These are phyloP conservation scores for Taxillus chinensis DNA, from an alignment of 164 flowering plant genomes.

Conservation along the genomic window DNA sequence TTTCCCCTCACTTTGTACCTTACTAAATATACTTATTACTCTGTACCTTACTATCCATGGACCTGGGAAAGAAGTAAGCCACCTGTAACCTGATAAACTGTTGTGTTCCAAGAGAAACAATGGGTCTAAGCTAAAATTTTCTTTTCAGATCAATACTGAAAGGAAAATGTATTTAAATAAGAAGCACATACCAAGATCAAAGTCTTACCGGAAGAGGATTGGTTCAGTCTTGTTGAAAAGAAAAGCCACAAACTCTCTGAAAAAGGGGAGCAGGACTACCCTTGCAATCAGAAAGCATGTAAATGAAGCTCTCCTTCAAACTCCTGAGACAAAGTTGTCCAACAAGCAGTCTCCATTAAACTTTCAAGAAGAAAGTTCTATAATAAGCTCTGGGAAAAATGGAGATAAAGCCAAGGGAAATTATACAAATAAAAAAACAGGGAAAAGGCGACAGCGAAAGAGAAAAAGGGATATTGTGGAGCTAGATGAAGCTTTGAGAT, in stretches of 20 bases:
- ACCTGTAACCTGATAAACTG: slow-evolving; percentile 16
- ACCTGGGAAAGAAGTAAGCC: slow-evolving; percentile 11
- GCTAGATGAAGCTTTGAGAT: slow-evolving; percentile 67
- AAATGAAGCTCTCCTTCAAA: slow-evolving; percentile 13
- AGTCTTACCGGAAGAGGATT: slow-evolving; percentile 19
- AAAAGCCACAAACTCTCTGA: slow-evolving; percentile 12
- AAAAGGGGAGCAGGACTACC: slow-evolving; percentile 15
- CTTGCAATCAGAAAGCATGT: slow-evolving; percentile 11
- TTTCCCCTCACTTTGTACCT: not conserved
- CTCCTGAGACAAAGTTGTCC: slow-evolving; percentile 14
- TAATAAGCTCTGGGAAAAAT: slow-evolving; percentile 12
- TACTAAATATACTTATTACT: not conserved
- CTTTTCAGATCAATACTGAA: slow-evolving; percentile 19
- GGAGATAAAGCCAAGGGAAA: slow-evolving; percentile 19
- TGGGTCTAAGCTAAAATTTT: slow-evolving; percentile 18
- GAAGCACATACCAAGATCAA: slow-evolving; percentile 24
- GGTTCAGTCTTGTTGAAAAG: slow-evolving; percentile 22
- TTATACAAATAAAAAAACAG: slow-evolving; percentile 16
- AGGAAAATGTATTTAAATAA: slow-evolving; percentile 15
- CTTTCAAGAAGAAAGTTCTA: slow-evolving; percentile 13
- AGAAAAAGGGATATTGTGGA: slow-evolving; percentile 34
- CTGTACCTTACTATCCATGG: slow-evolving; percentile 19
- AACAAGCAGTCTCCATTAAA: slow-evolving; percentile 22
- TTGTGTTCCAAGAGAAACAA: slow-evolving; percentile 13
- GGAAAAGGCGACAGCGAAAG: slow-evolving; percentile 36